phyloP scores from a whole-genome alignment of 2,329 filamentous ascomycete genomes.

The Fonsecaea erecta region DNA sequence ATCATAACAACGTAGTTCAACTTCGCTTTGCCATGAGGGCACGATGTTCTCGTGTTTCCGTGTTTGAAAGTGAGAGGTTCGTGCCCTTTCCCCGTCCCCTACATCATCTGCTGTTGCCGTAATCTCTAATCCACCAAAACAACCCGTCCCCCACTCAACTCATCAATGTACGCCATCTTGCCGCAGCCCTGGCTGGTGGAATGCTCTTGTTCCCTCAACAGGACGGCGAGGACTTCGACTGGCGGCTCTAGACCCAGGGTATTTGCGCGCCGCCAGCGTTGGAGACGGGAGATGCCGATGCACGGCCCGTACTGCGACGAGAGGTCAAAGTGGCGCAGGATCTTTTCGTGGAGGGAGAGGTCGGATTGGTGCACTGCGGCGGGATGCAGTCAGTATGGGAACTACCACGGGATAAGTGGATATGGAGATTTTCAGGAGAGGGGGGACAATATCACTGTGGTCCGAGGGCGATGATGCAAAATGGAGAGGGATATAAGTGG shows the following conservation, averaged over 20 bases:
- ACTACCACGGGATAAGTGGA: background rate
- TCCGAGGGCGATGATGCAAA: background rate
- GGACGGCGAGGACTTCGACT: constrained; percentile 83
- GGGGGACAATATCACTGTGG: background rate
- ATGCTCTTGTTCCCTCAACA: constrained; percentile 66
- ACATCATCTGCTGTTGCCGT: background rate
- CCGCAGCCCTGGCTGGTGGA: constrained; percentile 31
- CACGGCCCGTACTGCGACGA: constrained; percentile 90
- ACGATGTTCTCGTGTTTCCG: background rate
- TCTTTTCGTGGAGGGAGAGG: constrained; percentile 76
- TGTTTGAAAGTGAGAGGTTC: background rate
- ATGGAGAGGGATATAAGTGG: background rate
- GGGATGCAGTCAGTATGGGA: background rate
- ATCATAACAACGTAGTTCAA: background rate
- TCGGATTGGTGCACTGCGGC: constrained; percentile 73
- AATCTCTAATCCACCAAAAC: constrained; percentile 25
- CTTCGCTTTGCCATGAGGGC: background rate
- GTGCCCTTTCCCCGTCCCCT: too few relatives aligned
- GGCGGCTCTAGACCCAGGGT: constrained; percentile 83
- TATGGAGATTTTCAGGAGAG: background rate
- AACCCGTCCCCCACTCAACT: constrained; percentile 32
- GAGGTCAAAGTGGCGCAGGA: constrained; percentile 89
- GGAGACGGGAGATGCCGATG: constrained; percentile 78
- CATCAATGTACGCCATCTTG: constrained; percentile 37
- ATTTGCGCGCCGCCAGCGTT: constrained; percentile 87